Percentiles rank a stretch among this genome's conserved stretches.
phyloP scores from a whole-genome alignment of 1,139 yeast genomes.

The Pichia sp. region DNA sequence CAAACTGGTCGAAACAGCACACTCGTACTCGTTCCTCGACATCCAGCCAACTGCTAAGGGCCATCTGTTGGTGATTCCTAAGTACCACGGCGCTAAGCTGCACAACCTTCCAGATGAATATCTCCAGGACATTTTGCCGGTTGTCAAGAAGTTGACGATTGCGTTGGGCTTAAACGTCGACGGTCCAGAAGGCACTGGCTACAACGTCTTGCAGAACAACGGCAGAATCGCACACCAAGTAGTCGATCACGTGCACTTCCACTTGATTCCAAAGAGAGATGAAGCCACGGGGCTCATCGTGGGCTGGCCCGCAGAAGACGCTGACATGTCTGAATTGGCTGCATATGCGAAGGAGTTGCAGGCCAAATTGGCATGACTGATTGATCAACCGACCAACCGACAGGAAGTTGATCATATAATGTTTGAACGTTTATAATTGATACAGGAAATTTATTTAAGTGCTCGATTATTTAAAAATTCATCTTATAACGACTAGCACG shows the following conservation, averaged over 20 bases:
- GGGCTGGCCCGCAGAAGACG: slow-evolving; percentile 87
- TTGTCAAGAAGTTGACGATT: slow-evolving; percentile 76
- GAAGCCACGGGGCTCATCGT: slow-evolving; percentile 68
- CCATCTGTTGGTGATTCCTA: slow-evolving; percentile 85
- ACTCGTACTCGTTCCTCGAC: slow-evolving; percentile 79
- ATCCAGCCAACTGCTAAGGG: slow-evolving; percentile 89
- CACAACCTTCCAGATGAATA: slow-evolving; percentile 92
- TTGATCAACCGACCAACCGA: background rate
- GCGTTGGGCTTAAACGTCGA: slow-evolving; percentile 61
- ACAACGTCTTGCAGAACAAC: slow-evolving; percentile 86
- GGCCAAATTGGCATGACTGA: slow-evolving; percentile 39
- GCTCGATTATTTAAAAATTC: background rate
- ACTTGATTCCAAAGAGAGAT: slow-evolving; percentile 83
- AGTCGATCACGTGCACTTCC: slow-evolving; percentile 95
- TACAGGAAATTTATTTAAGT: background rate
- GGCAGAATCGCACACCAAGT: slow-evolving; percentile 91
- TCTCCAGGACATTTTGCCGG: slow-evolving; percentile 76
- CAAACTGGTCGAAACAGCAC: slow-evolving; percentile 78
- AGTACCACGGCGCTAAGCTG: slow-evolving; percentile 84
- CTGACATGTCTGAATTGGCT: slow-evolving; percentile 67
- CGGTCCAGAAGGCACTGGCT: slow-evolving; percentile 70
- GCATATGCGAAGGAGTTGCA: slow-evolving; percentile 58
- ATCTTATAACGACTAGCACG: background rate
- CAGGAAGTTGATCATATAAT: background rate
- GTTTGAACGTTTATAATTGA: background rate